phyloP scores from a whole-genome alignment of 179 eudicot genomes.

The Gypsophila paniculata region DNA sequence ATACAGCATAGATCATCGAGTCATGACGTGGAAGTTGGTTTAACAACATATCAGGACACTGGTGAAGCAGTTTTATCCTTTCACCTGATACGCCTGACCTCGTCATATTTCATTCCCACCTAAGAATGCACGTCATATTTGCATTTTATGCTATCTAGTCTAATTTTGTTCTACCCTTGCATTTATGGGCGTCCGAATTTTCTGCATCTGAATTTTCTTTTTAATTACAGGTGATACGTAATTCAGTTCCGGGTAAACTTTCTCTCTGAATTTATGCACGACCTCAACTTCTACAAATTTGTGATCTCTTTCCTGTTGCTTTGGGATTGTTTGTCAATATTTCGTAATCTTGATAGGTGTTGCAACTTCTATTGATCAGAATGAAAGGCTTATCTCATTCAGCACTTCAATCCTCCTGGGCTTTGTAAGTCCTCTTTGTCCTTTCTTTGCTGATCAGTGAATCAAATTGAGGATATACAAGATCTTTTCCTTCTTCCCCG shows the following conservation, averaged over 20 bases:
- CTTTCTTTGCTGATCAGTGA: constrained; percentile 1
- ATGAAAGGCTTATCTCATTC: constrained; percentile 30
- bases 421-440: constrained; percentile 32
- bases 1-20: neutral
- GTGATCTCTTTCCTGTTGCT: neutral
- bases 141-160: neutral
- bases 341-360: constrained; percentile 26
- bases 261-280: constrained; percentile 3
- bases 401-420: constrained; percentile 40
- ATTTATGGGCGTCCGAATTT: neutral
- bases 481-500: neutral
- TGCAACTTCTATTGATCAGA: constrained; percentile 33
- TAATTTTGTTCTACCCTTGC: neutral
- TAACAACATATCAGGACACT: neutral
- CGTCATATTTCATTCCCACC: neutral
- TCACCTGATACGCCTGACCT: neutral
- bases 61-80: too few species aligned
- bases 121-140: neutral
- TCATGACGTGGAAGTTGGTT: neutral
- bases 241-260: constrained; percentile 31
- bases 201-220: constrained; percentile 23
- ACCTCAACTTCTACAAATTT: neutral
- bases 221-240: constrained; percentile 33
- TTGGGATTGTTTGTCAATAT: neutral
- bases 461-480: neutral